phyloP scores from a whole-genome alignment of 2,329 filamentous ascomycete genomes.

The Chalaropsis thielavioides region DNA sequence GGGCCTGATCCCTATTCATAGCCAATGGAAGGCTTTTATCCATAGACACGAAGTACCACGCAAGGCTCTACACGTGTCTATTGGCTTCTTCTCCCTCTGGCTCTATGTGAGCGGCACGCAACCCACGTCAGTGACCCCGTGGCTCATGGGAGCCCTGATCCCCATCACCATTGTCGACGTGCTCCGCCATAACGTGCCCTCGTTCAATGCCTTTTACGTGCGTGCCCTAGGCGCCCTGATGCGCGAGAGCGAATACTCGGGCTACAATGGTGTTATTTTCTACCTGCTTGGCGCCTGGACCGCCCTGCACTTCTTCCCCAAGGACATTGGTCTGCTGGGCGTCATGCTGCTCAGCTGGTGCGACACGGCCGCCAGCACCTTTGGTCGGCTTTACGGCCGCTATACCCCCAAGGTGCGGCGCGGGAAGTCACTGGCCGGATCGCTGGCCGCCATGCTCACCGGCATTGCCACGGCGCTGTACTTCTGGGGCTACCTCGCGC shows the following conservation, averaged over 20 bases:
- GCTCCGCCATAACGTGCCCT: constrained; percentile 65
- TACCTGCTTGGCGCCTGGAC: constrained; percentile 85
- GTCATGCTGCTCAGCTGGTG: constrained; percentile 93
- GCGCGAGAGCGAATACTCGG: constrained; percentile 87
- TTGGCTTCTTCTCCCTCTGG: constrained; percentile 83
- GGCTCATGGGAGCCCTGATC: constrained; percentile 63
- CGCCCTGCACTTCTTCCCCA: constrained; percentile 75
- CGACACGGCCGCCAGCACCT: constrained; percentile 90
- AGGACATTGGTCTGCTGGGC: constrained; percentile 81
- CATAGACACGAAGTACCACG: constrained; percentile 95
- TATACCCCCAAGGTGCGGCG: constrained; percentile 74
- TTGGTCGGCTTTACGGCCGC: constrained; percentile 76
- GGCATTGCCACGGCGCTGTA: constrained; percentile 69
- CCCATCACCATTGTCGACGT: constrained; percentile 74
- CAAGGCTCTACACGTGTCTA: constrained; percentile 86
- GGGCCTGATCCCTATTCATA: constrained; percentile 87
- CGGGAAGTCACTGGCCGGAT: constrained; percentile 86
- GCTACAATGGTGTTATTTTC: constrained; percentile 95
- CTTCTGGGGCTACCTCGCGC: constrained; percentile 82
- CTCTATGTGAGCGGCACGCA: constrained; percentile 72
- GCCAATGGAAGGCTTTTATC: constrained; percentile 79
- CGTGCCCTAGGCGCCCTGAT: constrained; percentile 74
- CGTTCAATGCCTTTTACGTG: constrained; percentile 80
- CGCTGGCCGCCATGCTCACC: constrained; percentile 65
- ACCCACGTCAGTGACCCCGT: constrained; percentile 63